Evolutionary conservation across 1,284 basidiomycete species (phyloP).

Genomic region (Fereydounia khargensis): DNA sequence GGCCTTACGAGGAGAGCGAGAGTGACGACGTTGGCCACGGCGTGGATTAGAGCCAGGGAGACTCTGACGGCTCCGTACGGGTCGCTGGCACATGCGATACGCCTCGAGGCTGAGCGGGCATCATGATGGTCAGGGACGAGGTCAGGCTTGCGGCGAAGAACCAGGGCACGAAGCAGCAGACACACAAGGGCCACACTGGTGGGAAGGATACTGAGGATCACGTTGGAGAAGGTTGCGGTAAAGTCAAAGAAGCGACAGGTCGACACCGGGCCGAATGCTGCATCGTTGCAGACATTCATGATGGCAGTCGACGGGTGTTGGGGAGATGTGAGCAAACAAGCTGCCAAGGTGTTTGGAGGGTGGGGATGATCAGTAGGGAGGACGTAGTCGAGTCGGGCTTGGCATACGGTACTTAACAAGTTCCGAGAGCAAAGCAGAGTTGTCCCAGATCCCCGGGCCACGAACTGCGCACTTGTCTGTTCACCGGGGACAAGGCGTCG

Average conservation of each 20-base stretch:
- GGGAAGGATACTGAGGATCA: conserved; percentile 23
- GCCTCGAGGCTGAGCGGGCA: no score
- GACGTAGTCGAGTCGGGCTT: no score
- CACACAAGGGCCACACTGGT: conserved; percentile 18
- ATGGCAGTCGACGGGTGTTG: no score
- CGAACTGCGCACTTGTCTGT: no score
- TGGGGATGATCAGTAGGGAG: no score
- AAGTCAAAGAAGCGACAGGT: conserved; percentile 43
- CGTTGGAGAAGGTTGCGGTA: conserved; percentile 37
- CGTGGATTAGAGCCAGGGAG: conserved; percentile 13
- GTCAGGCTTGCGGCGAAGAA: conserved; percentile 11
- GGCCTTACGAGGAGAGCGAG: conserved; percentile 10
- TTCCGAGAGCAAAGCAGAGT: no score
- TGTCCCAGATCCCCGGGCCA: no score
- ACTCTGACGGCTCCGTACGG: conserved; percentile 20
- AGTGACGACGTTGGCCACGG: conserved; percentile 11
- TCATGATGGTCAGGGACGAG: conserved; percentile 6
- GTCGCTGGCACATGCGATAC: conserved; percentile 11
- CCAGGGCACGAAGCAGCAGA: conserved; percentile 3
- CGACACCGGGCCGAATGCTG: conserved; percentile 30
- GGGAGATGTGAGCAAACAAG: no score
- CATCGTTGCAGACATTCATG: conserved; percentile 26
- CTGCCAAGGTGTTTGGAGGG: no score
- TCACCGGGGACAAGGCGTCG: no score
- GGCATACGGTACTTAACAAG: no score